Conservation (phyloP, 148 eudicot genomes). For the Salicornia ramosissima region DNA sequence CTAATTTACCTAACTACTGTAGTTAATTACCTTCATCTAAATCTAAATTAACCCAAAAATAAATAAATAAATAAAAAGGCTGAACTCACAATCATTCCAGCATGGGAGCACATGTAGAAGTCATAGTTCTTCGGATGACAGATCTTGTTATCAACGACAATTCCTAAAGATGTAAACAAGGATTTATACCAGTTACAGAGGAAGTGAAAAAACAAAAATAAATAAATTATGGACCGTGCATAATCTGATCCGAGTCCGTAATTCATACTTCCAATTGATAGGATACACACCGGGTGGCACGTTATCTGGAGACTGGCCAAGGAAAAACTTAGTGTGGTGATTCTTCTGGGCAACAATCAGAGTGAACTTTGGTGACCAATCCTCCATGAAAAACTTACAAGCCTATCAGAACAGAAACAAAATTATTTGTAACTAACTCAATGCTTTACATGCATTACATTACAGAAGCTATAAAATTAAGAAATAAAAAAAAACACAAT, state of each 20-base stretch:
- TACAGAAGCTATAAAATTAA: neutral
- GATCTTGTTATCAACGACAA: constrained; percentile 32
- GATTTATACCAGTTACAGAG: neutral
- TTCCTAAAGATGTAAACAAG: constrained; percentile 24
- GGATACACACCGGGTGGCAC: constrained; percentile 35
- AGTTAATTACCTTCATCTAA: too few species aligned
- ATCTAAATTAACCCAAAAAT: too few species aligned
- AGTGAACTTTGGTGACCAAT: constrained; percentile 31
- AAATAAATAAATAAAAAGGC: too few species aligned
- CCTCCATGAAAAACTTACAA: constrained; percentile 31
- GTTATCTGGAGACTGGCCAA: constrained; percentile 27
- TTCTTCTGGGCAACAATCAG: constrained; percentile 43
- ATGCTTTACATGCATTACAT: too few species aligned
- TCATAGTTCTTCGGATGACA: constrained; percentile 39
- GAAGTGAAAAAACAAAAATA: too few species aligned
- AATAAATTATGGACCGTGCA: too few species aligned
- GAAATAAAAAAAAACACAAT: neutral
- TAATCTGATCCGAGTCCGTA: too few species aligned
- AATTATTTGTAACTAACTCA: neutral
- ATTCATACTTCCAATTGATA: neutral
- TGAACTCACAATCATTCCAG: constrained; percentile 44
- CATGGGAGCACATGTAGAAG: constrained; percentile 41
- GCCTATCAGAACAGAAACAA: constrained; percentile 21
- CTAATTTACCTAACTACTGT: too few species aligned
- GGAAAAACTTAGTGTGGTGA: constrained; percentile 44